Conservation (phyloP, 441 rosid species). For the Cnidoscolus chayamansa region DNA sequence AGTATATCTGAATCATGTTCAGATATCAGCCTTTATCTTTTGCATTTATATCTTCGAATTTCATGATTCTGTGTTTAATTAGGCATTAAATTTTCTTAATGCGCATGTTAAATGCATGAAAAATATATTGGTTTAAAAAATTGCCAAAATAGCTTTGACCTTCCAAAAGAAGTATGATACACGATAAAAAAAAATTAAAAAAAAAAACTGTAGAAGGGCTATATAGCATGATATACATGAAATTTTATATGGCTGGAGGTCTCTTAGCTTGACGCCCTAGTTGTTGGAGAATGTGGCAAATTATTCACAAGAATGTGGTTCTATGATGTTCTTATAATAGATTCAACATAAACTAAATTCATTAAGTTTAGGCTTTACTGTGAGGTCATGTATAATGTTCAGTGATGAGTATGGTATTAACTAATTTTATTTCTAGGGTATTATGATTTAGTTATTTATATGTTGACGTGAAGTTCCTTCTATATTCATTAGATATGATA, state of each 20-base stretch:
- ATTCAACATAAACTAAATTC: not conserved
- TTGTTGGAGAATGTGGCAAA: not conserved
- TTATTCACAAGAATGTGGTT: not conserved
- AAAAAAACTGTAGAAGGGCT: not conserved
- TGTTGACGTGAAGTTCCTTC: not conserved
- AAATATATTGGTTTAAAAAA: not conserved
- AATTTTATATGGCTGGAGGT: not conserved
- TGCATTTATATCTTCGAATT: not conserved
- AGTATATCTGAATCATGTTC: constrained; percentile 11
- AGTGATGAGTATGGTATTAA: not conserved
- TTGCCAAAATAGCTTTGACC: not conserved
- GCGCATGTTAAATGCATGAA: not conserved
- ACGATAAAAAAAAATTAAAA: not conserved
- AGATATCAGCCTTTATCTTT: not conserved
- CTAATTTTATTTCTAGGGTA: not conserved
- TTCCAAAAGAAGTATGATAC: not conserved
- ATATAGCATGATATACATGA: not conserved
- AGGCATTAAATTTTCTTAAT: not conserved
- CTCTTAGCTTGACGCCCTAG: not conserved
- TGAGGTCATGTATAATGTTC: not conserved
- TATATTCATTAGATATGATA: not conserved
- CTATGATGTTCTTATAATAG: no score
- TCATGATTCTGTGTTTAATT: not conserved
- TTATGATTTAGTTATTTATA: not conserved
- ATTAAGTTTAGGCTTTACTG: not conserved